phyloP scores from a whole-genome alignment of 768 basidiomycete species.

The Trametes sanguinea region DNA sequence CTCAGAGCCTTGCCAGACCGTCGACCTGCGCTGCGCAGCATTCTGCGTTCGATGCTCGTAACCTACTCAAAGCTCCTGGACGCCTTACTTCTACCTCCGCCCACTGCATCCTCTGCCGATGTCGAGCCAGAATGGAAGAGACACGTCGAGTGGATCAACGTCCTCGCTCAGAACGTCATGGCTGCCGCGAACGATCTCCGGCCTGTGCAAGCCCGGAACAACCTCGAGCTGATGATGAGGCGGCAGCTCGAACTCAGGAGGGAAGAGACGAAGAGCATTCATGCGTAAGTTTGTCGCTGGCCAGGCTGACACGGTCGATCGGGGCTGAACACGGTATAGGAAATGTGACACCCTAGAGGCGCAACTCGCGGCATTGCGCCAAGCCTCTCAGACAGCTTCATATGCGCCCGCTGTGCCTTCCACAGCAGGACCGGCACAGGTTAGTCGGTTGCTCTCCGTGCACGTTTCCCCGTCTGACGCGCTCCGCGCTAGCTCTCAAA shows the following conservation, averaged over 20 bases:
- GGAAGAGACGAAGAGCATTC: slow-evolving; percentile 70
- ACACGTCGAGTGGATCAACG: slow-evolving; percentile 78
- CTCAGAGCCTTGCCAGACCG: slow-evolving; percentile 52
- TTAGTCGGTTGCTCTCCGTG: not conserved
- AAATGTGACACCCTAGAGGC: slow-evolving; percentile 73
- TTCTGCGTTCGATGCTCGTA: slow-evolving; percentile 76
- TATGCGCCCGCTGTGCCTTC: not conserved
- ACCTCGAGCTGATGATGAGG: slow-evolving; percentile 80
- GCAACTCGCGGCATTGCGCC: slow-evolving; percentile 58
- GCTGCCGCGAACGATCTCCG: slow-evolving; percentile 87
- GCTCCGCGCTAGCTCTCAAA: not conserved
- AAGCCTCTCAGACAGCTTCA: not conserved
- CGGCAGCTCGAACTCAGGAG: slow-evolving; percentile 72
- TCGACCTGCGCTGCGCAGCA: slow-evolving; percentile 67
- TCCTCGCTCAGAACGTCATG: slow-evolving; percentile 85
- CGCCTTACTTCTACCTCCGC: slow-evolving; percentile 65
- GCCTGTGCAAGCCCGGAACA: slow-evolving; percentile 82
- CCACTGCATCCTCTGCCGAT: slow-evolving; percentile 47
- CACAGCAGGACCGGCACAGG: not conserved
- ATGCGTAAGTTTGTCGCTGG: slow-evolving; percentile 51
- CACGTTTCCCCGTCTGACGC: too few species aligned
- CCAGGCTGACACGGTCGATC: not conserved
- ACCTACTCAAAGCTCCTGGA: slow-evolving; percentile 76
- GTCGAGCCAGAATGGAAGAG: slow-evolving; percentile 68
- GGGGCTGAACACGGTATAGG: slow-evolving; percentile 36